Percentiles rank a stretch among this genome's conserved stretches.
Evolutionary conservation across 306 rosid species (phyloP).

Genomic region (Vigna nakashimae): DNA sequence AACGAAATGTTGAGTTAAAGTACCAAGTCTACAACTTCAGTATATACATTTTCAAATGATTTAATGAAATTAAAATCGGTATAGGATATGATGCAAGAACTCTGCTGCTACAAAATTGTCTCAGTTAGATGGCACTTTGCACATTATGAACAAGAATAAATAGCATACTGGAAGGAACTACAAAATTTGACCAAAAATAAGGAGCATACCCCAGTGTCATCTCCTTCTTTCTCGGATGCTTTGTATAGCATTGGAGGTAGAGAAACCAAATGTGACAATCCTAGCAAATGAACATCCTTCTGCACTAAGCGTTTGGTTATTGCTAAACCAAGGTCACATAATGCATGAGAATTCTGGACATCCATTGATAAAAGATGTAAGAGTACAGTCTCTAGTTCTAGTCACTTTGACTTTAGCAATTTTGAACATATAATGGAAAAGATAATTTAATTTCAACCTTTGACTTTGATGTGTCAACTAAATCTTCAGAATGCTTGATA

Average conservation of each 20-base stretch:
- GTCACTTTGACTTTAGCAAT: conserved; percentile 15
- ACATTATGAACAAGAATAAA: conserved; percentile 21
- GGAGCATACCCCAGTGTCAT: conserved; percentile 69
- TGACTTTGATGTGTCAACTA: conserved; percentile 74
- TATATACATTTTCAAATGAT: not conserved
- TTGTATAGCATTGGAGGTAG: conserved; percentile 82
- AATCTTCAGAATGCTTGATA: conserved; percentile 85
- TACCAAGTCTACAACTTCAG: conserved; percentile 7
- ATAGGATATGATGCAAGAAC: conserved; percentile 20
- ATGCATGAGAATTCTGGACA: conserved; percentile 86
- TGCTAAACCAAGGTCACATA: conserved; percentile 91
- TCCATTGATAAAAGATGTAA: conserved; percentile 46
- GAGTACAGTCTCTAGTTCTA: conserved; percentile 36
- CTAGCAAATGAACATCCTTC: conserved; percentile 73
- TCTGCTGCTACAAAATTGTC: conserved; percentile 21
- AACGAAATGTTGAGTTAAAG: conserved; percentile 16
- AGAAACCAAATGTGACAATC: conserved; percentile 56
- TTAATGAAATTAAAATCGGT: conserved; percentile 8
- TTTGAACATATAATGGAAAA: conserved; percentile 23
- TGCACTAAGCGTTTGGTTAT: conserved; percentile 68
- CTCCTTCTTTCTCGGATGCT: conserved; percentile 72
- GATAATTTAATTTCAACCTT: conserved; percentile 63
- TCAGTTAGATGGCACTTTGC: conserved; percentile 7
- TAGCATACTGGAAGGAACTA: conserved; percentile 7
- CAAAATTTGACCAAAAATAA: conserved; percentile 12